A percentile compares a stretch with the other conserved stretches of the same genome.
phyloP scores from a whole-genome alignment of 2,329 filamentous ascomycete species.

The Pyrenochaeta sp. region DNA sequence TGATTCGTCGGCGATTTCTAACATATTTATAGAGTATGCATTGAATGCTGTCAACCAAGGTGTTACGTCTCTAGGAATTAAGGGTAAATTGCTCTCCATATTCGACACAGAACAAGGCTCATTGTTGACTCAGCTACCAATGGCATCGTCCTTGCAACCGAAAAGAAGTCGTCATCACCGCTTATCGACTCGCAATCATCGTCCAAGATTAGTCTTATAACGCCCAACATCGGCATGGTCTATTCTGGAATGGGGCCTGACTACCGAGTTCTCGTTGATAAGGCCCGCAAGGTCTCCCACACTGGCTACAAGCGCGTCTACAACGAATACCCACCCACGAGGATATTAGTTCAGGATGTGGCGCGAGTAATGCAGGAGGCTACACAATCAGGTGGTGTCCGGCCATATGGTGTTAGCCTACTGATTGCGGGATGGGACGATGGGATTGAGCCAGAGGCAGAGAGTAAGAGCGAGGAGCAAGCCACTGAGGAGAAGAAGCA shows the following conservation, averaged over 20 bases:
- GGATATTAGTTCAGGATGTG: constrained; percentile 98
- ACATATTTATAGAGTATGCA: constrained; percentile 80
- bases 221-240: constrained; percentile 99
- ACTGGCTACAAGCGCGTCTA: constrained; percentile 99
- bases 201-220: constrained; percentile 97
- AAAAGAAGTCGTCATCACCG: constrained; percentile 98
- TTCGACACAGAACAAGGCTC: constrained; percentile 4
- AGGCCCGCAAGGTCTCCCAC: constrained; percentile 97
- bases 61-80: constrained; percentile 97
- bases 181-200: constrained; percentile 94
- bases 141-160: constrained; percentile 96
- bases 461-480: constrained; percentile 64
- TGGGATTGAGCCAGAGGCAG: constrained; percentile 85
- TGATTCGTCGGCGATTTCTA: constrained; percentile 14
- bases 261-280: constrained; percentile 96
- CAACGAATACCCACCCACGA: constrained; percentile 99
- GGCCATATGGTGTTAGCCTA: constrained; percentile 95
- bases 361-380: constrained; percentile 98
- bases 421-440: constrained; percentile 98
- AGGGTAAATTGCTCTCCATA: constrained; percentile 67
- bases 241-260: constrained; percentile 99
- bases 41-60: constrained; percentile 99
- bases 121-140: constrained; percentile 78
- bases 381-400: constrained; percentile 95
- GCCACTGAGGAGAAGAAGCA: constrained; percentile 72